Conservation (phyloP, 2,329 filamentous ascomycete genomes). For the Fusarium decemcellulare region DNA sequence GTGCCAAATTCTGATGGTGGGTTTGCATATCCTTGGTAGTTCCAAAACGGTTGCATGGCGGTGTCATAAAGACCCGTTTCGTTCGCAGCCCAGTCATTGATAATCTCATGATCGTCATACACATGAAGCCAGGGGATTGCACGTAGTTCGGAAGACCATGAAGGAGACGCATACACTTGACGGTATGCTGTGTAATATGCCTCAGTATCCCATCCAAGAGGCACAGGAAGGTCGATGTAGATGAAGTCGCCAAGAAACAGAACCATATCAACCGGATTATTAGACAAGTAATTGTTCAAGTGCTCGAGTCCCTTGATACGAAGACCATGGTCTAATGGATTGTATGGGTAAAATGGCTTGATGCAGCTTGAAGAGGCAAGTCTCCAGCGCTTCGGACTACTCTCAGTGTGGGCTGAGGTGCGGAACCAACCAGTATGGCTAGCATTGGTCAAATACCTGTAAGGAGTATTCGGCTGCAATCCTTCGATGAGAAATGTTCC, state of each 20-base stretch:
- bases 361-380: background rate
- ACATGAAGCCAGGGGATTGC: constrained; percentile 4
- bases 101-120: constrained; percentile 13
- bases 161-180: background rate
- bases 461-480: background rate
- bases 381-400: background rate
- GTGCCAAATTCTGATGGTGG: background rate
- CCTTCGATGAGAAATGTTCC: background rate
- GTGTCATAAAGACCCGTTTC: background rate
- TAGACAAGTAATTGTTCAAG: background rate
- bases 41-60: constrained; percentile 6
- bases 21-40: constrained; percentile 1
- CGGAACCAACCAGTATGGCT: background rate
- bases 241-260: background rate
- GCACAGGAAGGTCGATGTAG: background rate
- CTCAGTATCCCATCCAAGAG: background rate
- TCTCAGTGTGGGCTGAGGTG: background rate
- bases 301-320: background rate
- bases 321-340: background rate
- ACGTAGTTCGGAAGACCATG: background rate
- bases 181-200: background rate
- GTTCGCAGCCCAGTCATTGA: constrained; percentile 7
- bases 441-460: background rate
- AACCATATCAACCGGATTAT: background rate
- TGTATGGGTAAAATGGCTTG: background rate